Evolutionary conservation across 2,329 filamentous ascomycete species (phyloP).

Genomic region (Aspergillus neotritici): DNA sequence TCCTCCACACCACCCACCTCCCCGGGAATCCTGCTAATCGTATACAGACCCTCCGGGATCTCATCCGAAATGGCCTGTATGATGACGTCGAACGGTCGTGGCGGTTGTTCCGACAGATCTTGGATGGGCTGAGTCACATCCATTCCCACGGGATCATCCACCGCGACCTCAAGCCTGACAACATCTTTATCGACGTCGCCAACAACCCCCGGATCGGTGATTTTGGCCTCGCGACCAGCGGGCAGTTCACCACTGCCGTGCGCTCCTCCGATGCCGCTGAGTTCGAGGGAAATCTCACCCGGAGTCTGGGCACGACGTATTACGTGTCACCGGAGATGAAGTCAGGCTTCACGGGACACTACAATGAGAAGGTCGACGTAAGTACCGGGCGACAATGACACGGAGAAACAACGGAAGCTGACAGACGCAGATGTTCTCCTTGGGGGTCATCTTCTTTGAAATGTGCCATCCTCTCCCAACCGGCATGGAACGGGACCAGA

Average conservation of each 20-base stretch:
- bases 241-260: conserved; percentile 51
- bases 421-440: conserved; percentile 71
- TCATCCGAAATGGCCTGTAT: conserved; percentile 70
- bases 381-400: conserved; percentile 29
- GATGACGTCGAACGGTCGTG: conserved; percentile 74
- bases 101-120: conserved; percentile 83
- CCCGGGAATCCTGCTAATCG: conserved; percentile 6
- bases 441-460: conserved; percentile 97
- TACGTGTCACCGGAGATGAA: conserved; percentile 92
- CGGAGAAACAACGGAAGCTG: conserved; percentile 3
- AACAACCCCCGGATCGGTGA: conserved; percentile 95
- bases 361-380: conserved; percentile 88
- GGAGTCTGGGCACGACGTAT: conserved; percentile 69
- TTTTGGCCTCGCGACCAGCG: conserved; percentile 88
- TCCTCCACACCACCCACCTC: conserved; percentile 1
- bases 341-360: conserved; percentile 66
- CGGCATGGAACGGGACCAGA: conserved; percentile 57
- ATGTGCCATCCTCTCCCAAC: conserved; percentile 70
- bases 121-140: conserved; percentile 86
- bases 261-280: conserved; percentile 33
- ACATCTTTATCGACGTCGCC: conserved; percentile 87
- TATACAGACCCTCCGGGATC: conserved; percentile 69
- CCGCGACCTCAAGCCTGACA: conserved; percentile 92
- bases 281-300: conserved; percentile 40
- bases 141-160: conserved; percentile 90